Evolutionary conservation across 2,329 filamentous ascomycete genomes (phyloP).

Genomic region (Colletotrichum gigasporum): DNA sequence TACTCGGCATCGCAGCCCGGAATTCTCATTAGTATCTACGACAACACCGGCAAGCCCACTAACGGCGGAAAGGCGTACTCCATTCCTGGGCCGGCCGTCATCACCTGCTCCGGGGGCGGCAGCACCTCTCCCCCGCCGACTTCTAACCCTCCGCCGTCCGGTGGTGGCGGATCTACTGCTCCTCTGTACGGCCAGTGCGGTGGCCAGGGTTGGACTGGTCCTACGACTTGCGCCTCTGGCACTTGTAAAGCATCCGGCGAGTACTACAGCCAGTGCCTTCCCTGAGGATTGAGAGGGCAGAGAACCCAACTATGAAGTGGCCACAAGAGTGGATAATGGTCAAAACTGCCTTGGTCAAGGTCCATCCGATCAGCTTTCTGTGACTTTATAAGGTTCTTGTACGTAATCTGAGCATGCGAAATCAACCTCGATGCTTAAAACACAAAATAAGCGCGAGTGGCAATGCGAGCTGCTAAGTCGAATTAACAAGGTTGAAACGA

Average conservation of each 20-base stretch:
- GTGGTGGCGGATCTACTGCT: slow-evolving; percentile 21
- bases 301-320: too few species aligned
- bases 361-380: too few species aligned
- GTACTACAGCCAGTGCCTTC: slow-evolving; percentile 41
- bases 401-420: too few species aligned
- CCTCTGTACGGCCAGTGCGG: slow-evolving; percentile 38
- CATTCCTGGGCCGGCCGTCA: slow-evolving; percentile 43
- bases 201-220: slow-evolving; percentile 37
- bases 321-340: too few species aligned
- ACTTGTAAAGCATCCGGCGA: slow-evolving; percentile 39
- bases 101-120: slow-evolving; percentile 21
- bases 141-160: slow-evolving; percentile 15
- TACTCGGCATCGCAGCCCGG: slow-evolving; percentile 37
- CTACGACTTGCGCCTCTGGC: slow-evolving; percentile 38
- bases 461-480: too few species aligned
- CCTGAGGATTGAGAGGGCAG: too few species aligned
- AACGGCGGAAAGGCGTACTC: slow-evolving; percentile 40
- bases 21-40: slow-evolving; percentile 42
- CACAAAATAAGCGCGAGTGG: too few species aligned
- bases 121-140: slow-evolving; percentile 5
- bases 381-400: too few species aligned
- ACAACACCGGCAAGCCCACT: slow-evolving; percentile 39
- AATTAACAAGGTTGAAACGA: too few species aligned
- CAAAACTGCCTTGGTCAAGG: too few species aligned
- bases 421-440: too few species aligned